Percentiles rank a stretch among this genome's conserved stretches.
Conservation (phyloP, 345 rosid species). For the Isatis tinctoria region DNA sequence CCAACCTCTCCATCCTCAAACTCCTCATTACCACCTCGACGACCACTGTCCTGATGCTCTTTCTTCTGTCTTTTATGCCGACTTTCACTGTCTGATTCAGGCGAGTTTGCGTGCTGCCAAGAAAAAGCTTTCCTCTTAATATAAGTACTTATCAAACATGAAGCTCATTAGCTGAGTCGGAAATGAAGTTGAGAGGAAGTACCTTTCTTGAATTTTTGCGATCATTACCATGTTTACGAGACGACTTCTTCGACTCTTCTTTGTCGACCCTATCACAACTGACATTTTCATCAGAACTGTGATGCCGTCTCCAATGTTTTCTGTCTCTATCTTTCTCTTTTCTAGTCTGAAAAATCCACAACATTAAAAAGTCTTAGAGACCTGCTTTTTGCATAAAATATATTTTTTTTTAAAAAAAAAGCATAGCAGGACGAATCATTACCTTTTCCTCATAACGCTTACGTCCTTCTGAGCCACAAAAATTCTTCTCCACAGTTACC, state of each 20-base stretch:
- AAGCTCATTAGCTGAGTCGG: neutral
- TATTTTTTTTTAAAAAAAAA: neutral
- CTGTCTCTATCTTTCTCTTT: conserved; percentile 76
- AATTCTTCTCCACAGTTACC: too few species aligned
- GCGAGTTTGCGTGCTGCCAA: conserved; percentile 47
- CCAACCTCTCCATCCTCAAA: conserved; percentile 98
- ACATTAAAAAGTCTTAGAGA: neutral
- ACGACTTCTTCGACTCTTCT: conserved; percentile 70
- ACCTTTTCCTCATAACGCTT: conserved; percentile 97
- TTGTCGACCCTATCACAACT: conserved; percentile 82
- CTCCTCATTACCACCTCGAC: conserved; percentile 67
- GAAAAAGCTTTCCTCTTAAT: neutral
- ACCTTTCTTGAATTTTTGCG: conserved; percentile 93
- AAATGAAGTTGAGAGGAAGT: neutral
- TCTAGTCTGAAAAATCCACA: conserved; percentile 46
- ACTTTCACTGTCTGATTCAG: conserved; percentile 79
- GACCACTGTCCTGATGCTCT: conserved; percentile 67
- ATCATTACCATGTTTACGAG: conserved; percentile 75
- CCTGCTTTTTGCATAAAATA: neutral
- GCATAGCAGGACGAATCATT: neutral
- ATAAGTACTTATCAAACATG: neutral
- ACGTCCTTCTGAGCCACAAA: conserved; percentile 95
- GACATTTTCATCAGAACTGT: conserved; percentile 59
- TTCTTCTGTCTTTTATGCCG: conserved; percentile 73
- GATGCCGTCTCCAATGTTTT: conserved; percentile 71